A percentile compares a stretch with the other conserved stretches of the same genome.
These are phyloP conservation scores for Lizanozyma gosingica DNA, from an alignment of 1,139 yeast species.

Conservation along the genomic window DNA sequence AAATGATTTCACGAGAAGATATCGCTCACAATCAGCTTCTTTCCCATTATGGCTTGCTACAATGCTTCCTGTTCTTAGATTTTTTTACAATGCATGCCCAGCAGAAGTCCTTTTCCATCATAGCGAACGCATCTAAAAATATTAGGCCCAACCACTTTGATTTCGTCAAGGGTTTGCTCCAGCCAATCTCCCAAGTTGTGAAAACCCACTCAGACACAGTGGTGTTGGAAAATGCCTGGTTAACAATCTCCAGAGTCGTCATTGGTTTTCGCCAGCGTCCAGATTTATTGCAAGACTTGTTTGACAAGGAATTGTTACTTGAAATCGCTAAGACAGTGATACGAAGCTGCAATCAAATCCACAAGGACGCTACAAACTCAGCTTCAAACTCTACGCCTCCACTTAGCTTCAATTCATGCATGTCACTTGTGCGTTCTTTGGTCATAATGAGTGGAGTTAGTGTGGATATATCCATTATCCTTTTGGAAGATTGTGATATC, in stretches of 20 bases:
- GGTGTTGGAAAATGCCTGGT: constrained; percentile 64
- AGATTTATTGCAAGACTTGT: constrained; percentile 37
- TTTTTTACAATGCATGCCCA: constrained; percentile 89
- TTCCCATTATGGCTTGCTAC: constrained; percentile 52
- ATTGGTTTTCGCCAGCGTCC: constrained; percentile 42
- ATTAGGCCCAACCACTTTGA: constrained; percentile 37
- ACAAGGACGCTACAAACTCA: background rate
- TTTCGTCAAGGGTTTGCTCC: constrained; percentile 49
- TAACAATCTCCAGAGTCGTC: constrained; percentile 56
- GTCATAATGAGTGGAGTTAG: constrained; percentile 29
- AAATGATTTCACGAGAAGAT: constrained; percentile 52
- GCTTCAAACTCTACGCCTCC: constrained; percentile 14
- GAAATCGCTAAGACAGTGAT: background rate
- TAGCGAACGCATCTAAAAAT: constrained; percentile 63
- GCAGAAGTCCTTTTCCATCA: constrained; percentile 68
- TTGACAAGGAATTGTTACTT: constrained; percentile 6
- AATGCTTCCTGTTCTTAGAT: constrained; percentile 70
- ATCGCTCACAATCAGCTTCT: constrained; percentile 43
- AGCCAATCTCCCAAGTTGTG: constrained; percentile 54
- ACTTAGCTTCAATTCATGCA: constrained; percentile 21
- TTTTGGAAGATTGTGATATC: constrained; percentile 32
- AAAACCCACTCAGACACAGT: constrained; percentile 48
- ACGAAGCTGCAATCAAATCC: background rate
- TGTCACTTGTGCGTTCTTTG: constrained; percentile 36
- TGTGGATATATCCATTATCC: constrained; percentile 29